These are phyloP conservation scores for Globisporangium nodosum DNA, from an alignment of 352 stramenopile genomes.

Conservation along the genomic window DNA sequence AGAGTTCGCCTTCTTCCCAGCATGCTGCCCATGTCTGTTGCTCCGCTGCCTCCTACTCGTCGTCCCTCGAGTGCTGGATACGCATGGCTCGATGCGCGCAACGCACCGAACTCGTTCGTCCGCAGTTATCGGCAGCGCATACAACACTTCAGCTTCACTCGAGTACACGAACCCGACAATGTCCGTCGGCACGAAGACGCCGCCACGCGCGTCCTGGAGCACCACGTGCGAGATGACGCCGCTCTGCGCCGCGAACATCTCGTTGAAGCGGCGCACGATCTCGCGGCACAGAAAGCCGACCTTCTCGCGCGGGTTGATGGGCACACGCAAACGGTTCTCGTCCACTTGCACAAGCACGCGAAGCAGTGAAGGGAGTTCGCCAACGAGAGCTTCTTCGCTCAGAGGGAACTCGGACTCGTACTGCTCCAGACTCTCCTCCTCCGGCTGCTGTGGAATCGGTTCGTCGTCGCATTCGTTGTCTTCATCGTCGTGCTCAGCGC, in stretches of 20 bases:
- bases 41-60: background rate
- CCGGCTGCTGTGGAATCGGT: no score
- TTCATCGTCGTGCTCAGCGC: no score
- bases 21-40: background rate
- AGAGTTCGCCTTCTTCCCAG: background rate
- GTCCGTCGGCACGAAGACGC: conserved; percentile 43
- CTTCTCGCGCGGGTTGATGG: conserved; percentile 44
- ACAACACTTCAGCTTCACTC: conserved; percentile 22
- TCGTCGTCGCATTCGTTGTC: background rate
- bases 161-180: conserved; percentile 31
- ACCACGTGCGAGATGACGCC: conserved; percentile 30
- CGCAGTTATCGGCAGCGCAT: conserved; percentile 14
- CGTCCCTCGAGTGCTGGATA: no score
- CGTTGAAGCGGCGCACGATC: conserved; percentile 58
- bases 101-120: conserved; percentile 18
- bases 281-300: conserved; percentile 41
- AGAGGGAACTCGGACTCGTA: conserved; percentile 6
- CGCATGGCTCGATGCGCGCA: conserved; percentile 12
- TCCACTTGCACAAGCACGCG: conserved; percentile 51
- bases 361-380: conserved; percentile 31
- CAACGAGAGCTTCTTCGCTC: conserved; percentile 10
- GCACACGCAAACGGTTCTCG: conserved; percentile 45
- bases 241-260: conserved; percentile 29
- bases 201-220: conserved; percentile 52
- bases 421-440: background rate